A percentile compares a stretch with the other conserved stretches of the same genome.
These are phyloP conservation scores for Raphanus hybrid DNA, from an alignment of 441 rosid genomes.

Conservation along the genomic window DNA sequence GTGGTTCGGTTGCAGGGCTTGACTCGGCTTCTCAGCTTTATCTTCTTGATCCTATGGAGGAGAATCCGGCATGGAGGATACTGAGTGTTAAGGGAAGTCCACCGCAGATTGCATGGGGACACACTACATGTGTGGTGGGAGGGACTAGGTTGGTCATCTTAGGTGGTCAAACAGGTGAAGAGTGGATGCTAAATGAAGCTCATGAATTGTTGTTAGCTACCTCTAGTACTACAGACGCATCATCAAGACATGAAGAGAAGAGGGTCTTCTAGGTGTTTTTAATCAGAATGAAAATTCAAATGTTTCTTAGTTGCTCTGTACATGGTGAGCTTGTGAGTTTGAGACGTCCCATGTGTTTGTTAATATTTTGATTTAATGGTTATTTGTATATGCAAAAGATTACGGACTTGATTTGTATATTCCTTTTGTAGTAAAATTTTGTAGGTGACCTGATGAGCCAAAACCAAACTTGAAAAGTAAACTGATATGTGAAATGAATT, in stretches of 20 bases:
- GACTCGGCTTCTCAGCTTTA: constrained; percentile 93
- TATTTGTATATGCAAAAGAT: constrained; percentile 27
- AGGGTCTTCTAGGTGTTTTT: constrained; percentile 18
- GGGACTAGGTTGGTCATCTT: constrained; percentile 89
- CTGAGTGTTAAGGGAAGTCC: constrained; percentile 87
- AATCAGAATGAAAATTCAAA: constrained; percentile 15
- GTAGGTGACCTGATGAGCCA: constrained; percentile 19
- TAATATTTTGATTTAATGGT: constrained; percentile 22
- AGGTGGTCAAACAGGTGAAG: constrained; percentile 98
- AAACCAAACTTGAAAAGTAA: background rate
- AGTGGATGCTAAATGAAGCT: constrained; percentile 94
- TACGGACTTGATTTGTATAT: constrained; percentile 27
- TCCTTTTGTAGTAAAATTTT: constrained; percentile 17
- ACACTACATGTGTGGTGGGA: constrained; percentile 93
- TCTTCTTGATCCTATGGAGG: constrained; percentile 90
- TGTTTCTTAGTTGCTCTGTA: constrained; percentile 33
- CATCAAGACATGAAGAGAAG: constrained; percentile 25
- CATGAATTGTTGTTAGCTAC: constrained; percentile 83
- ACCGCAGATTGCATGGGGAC: constrained; percentile 97
- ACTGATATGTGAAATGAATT: background rate
- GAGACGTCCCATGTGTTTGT: constrained; percentile 30
- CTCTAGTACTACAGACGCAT: constrained; percentile 41
- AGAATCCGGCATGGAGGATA: constrained; percentile 91
- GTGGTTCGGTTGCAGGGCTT: constrained; percentile 95
- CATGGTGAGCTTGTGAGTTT: constrained; percentile 29